A percentile compares a stretch with the other conserved stretches of the same genome.
Conservation (phyloP, 148 eudicot genomes). For the Heliosperma pusillum region DNA sequence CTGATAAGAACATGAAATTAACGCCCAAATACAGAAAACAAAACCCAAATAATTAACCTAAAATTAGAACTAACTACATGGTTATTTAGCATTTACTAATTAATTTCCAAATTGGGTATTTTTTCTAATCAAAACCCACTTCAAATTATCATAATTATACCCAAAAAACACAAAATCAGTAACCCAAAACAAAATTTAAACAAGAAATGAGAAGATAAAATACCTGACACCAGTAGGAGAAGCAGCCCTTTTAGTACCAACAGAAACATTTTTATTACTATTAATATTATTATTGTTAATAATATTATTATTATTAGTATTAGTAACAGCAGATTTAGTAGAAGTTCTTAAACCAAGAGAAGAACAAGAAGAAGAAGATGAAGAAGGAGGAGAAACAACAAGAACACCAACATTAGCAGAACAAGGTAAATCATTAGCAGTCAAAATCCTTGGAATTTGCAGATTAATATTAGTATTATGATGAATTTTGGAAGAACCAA, state of each 20-base stretch:
- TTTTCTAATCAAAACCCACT: not conserved
- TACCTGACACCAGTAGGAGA: slow-evolving; percentile 59
- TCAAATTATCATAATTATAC: not conserved
- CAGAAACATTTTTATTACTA: slow-evolving; percentile 24
- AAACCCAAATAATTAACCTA: not conserved
- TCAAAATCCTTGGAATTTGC: slow-evolving; percentile 9
- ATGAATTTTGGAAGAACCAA: not conserved
- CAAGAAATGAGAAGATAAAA: no score
- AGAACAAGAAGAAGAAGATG: slow-evolving; percentile 1
- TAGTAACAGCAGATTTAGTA: not conserved
- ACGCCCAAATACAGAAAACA: slow-evolving; percentile 9
- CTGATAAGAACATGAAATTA: not conserved
- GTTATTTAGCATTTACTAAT: not conserved
- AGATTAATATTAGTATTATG: no score
- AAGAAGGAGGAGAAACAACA: not conserved
- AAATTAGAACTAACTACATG: not conserved
- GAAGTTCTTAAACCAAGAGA: slow-evolving; percentile 1
- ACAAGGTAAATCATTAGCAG: not conserved
- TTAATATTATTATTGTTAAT: not conserved
- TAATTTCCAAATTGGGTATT: not conserved
- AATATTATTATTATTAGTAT: not conserved
- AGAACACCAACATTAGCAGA: not conserved
- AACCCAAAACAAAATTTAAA: no score
- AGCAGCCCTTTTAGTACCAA: slow-evolving; percentile 70
- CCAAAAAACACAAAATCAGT: not conserved